Percentiles rank a stretch among this genome's conserved stretches.
phyloP scores from a whole-genome alignment of 2,329 filamentous ascomycete species.

The Hypoxylon sp. region DNA sequence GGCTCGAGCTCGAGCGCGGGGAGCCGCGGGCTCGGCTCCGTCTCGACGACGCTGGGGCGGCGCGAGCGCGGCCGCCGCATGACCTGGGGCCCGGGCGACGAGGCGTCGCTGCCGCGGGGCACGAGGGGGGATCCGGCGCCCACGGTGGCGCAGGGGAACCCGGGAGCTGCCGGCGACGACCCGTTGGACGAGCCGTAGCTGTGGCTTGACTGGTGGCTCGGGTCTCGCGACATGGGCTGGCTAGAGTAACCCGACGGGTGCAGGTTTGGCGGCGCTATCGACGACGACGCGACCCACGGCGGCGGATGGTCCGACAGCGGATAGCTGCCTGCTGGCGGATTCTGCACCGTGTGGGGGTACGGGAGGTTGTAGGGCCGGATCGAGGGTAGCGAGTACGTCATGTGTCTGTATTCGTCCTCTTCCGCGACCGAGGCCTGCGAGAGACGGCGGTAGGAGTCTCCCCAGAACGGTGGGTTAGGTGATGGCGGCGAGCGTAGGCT shows the following conservation, averaged over 20 bases:
- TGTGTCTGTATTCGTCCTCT: conserved; percentile 25
- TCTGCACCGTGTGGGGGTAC: conserved; percentile 36
- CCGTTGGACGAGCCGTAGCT: conserved; percentile 40
- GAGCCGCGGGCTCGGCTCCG: conserved; percentile 53
- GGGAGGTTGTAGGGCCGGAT: conserved; percentile 32
- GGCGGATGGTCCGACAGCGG: conserved; percentile 36
- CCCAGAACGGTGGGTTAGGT: conserved; percentile 10
- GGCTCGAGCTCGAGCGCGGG: conserved; percentile 35
- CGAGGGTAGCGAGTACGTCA: conserved; percentile 37
- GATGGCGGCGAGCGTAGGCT: conserved; percentile 37
- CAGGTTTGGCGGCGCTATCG: conserved; percentile 27
- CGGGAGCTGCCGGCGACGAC: no score
- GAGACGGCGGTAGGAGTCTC: conserved; percentile 11
- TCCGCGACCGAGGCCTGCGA: conserved; percentile 31
- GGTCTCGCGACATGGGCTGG: conserved; percentile 59
- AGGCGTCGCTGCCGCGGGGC: conserved; percentile 18
- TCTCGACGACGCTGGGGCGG: conserved; percentile 53
- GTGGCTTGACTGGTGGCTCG: conserved; percentile 51
- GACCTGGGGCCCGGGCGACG: conserved; percentile 39
- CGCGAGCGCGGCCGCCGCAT: conserved; percentile 43
- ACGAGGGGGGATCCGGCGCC: background rate
- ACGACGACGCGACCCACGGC: conserved; percentile 31
- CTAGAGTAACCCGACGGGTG: conserved; percentile 54
- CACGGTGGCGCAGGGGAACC: conserved; percentile 6
- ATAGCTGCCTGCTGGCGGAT: conserved; percentile 31